phyloP scores from a whole-genome alignment of 805 yeast species.

The Lachancea kluyveri region DNA sequence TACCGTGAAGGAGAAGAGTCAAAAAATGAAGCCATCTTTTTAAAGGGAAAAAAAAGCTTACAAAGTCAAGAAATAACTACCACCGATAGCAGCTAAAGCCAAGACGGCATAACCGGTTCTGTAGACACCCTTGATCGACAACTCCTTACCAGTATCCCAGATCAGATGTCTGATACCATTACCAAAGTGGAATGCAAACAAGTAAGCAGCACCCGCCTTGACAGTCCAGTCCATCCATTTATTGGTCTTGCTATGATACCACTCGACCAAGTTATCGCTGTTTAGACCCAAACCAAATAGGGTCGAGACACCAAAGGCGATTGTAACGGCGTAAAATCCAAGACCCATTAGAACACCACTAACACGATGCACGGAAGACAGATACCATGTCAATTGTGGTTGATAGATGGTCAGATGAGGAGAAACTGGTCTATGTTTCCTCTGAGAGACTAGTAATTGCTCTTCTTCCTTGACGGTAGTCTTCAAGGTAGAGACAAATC shows the following conservation, averaged over 20 bases:
- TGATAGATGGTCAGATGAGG: constrained; percentile 88
- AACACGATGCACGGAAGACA: constrained; percentile 81
- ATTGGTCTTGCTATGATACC: constrained; percentile 56
- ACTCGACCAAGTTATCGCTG: constrained; percentile 30
- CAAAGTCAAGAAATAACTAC: constrained; percentile 45
- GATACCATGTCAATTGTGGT: constrained; percentile 80
- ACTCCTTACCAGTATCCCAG: constrained; percentile 85
- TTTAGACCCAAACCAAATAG: constrained; percentile 45
- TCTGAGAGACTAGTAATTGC: constrained; percentile 67
- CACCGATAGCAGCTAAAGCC: constrained; percentile 51
- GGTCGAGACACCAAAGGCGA: constrained; percentile 67
- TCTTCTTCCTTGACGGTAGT: constrained; percentile 61
- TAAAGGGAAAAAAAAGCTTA: constrained; percentile 3
- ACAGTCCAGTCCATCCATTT: constrained; percentile 50
- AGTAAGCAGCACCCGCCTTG: constrained; percentile 69
- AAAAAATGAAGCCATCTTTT: constrained; percentile 6
- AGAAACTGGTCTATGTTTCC: constrained; percentile 81
- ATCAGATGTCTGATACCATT: constrained; percentile 90
- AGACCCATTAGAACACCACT: constrained; percentile 80
- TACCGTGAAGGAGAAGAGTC: too few species aligned
- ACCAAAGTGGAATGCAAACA: constrained; percentile 79
- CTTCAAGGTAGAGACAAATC: constrained; percentile 33
- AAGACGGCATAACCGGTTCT: constrained; percentile 84
- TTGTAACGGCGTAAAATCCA: constrained; percentile 71
- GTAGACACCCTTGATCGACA: constrained; percentile 82